Conservation (phyloP, 129 eudicot species). For the Smallanthus sonchifolius region DNA sequence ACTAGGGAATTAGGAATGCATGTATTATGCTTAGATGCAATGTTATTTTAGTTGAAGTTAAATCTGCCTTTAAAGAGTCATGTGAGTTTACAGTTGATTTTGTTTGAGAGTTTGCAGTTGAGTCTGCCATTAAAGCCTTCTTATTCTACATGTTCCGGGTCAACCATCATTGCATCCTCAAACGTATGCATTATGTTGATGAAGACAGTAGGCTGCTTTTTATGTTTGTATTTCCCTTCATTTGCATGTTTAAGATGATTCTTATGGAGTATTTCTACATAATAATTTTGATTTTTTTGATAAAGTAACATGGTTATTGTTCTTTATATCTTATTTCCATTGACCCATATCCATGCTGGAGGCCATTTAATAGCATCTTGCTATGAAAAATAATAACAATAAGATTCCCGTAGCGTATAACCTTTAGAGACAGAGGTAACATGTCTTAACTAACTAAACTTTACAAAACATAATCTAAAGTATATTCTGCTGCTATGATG, state of each 20-base stretch:
- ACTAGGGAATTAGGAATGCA: too few species aligned
- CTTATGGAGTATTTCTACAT: too few species aligned
- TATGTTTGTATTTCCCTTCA: background rate
- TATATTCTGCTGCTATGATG: background rate
- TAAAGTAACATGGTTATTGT: too few species aligned
- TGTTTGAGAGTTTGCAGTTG: constrained; percentile 27
- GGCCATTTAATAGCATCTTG: constrained; percentile 99
- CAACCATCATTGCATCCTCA: constrained; percentile 35
- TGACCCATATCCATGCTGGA: too few species aligned
- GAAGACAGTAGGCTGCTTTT: constrained; percentile 37
- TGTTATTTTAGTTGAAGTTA: too few species aligned
- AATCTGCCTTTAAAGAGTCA: too few species aligned
- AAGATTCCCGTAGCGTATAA: constrained; percentile 85
- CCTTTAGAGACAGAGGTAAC: constrained; percentile 95
- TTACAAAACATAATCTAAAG: background rate
- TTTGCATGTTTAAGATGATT: too few species aligned
- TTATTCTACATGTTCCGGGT: constrained; percentile 20
- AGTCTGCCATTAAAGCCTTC: constrained; percentile 34
- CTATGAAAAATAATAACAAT: constrained; percentile 86
- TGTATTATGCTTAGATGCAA: too few species aligned
- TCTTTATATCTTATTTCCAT: too few species aligned
- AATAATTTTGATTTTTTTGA: too few species aligned
- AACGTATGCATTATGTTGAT: constrained; percentile 19
- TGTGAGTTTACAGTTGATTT: background rate
- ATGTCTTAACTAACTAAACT: background rate